Evolutionary conservation across 2,329 filamentous ascomycete species (phyloP).

Genomic region (Leptosphaerulina australis): DNA sequence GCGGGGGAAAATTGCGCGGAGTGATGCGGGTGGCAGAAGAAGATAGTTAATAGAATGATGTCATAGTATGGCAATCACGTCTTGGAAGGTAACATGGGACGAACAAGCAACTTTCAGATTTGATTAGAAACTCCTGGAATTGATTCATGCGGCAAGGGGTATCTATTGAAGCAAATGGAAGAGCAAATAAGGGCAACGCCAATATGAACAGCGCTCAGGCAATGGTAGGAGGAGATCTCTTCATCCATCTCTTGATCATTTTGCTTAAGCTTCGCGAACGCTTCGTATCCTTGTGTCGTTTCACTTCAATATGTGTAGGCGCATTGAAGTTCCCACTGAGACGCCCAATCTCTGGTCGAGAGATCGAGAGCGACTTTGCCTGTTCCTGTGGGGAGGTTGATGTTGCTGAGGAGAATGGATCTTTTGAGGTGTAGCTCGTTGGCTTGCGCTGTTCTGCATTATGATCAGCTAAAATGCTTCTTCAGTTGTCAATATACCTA

Average conservation of each 20-base stretch:
- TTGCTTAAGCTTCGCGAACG: conserved; percentile 14
- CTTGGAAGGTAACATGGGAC: conserved; percentile 8
- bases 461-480: neutral
- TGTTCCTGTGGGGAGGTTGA: conserved; percentile 14
- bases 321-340: conserved; percentile 38
- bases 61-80: neutral
- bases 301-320: conserved; percentile 34
- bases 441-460: conserved; percentile 4
- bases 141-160: neutral
- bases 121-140: neutral
- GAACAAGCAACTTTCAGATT: neutral
- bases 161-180: conserved; percentile 1
- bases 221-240: conserved; percentile 9
- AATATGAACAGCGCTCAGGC: neutral
- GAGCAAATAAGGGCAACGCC: neutral
- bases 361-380: conserved; percentile 9
- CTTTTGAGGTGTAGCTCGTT: conserved; percentile 1
- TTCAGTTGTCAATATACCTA: neutral
- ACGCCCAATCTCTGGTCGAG: conserved; percentile 21
- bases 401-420: conserved; percentile 6
- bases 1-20: conserved; percentile 7
- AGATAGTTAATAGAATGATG: neutral
- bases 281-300: conserved; percentile 24
- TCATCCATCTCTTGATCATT: conserved; percentile 22
- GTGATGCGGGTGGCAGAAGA: conserved; percentile 1